Base-by-base conservation (phyloP, 768 basidiomycete genomes). In the Lactarius sanguifluus region DNA sequence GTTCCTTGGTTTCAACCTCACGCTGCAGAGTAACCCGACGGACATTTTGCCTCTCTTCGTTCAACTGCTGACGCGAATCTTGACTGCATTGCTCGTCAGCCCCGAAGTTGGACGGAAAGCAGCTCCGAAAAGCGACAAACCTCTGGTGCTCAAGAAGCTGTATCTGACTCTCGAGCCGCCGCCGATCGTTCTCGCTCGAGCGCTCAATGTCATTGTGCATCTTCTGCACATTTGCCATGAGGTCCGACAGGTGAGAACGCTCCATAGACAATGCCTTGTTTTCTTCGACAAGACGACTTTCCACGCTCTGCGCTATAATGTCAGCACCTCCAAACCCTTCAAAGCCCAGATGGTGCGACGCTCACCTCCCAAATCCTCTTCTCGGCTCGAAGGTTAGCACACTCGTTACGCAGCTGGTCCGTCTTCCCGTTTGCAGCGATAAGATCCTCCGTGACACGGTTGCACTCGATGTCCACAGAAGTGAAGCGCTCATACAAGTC, bases 331-430 rank as follows among this genome's bases (percentile, higher is more conserved):
- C n/a, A 15, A 12, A 2, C 41, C 3, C 13, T 9, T 20, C 57
- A 5, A 45, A 59, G 8, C 61, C 32, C n/a, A 65, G 12, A 4
- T 5, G 41, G 40, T 34, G 40, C 1, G 73, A 34, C 1, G 13
- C 83, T 38, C 61, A 92, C 94, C 88, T 93, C 92, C 90, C 91
- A 94, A 41, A 96, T 91, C 73, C 86, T 89, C 80, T 94, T 96
- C 82, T 98, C 96, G 0, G 94, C 95, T 52, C 90, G 86, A 20
- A 97, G 83, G 74, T 92, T 96, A 2, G 92, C 90, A 69, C 82
- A 85, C 71, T 98, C 96, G 70, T 91, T 92, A 12, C 92, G 86
- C 45, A 94, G 79, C 64, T 91, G 88, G 68, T 96, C 93, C 18
- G 89, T 77, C 28, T 83, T 82, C 30, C 83, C 79, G 67, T 84